phyloP scores from a whole-genome alignment of 192 early-diverging fungal species.

The Backusella macrospora region DNA sequence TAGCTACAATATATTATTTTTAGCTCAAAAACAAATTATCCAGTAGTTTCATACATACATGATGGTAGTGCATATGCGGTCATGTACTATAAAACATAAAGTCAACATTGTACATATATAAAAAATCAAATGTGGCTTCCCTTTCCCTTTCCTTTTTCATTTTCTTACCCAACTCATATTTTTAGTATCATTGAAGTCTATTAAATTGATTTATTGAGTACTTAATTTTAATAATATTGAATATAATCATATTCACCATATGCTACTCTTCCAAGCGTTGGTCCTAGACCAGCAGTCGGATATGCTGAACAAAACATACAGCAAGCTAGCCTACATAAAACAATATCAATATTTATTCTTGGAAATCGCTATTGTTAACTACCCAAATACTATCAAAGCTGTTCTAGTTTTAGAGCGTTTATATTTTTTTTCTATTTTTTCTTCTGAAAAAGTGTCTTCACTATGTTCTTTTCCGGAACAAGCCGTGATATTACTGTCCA shows the following conservation, averaged over 20 bases:
- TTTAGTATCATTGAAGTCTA: neutral
- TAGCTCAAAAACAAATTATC: neutral
- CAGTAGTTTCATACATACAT: neutral
- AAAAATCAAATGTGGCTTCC: no score
- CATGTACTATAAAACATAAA: no score
- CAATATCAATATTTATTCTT: neutral
- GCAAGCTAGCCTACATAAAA: neutral
- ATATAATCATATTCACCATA: no score
- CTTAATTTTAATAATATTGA: no score
- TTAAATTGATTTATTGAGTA: neutral
- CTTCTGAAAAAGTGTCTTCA: no score
- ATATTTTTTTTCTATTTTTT: no score
- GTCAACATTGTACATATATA: no score
- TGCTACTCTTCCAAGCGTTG: neutral
- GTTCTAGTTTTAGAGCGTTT: neutral
- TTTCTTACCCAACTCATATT: conserved; percentile 3
- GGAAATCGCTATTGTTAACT: neutral
- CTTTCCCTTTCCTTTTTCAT: no score
- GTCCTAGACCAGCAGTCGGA: neutral
- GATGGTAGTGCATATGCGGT: neutral
- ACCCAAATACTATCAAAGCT: neutral
- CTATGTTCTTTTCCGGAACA: no score
- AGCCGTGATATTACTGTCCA: neutral
- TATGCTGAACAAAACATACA: neutral
- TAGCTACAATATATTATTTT: neutral